Percentiles rank a stretch among this genome's conserved stretches.
phyloP scores from a whole-genome alignment of 2,329 filamentous ascomycete species.

The Hypoxylon sp. region DNA sequence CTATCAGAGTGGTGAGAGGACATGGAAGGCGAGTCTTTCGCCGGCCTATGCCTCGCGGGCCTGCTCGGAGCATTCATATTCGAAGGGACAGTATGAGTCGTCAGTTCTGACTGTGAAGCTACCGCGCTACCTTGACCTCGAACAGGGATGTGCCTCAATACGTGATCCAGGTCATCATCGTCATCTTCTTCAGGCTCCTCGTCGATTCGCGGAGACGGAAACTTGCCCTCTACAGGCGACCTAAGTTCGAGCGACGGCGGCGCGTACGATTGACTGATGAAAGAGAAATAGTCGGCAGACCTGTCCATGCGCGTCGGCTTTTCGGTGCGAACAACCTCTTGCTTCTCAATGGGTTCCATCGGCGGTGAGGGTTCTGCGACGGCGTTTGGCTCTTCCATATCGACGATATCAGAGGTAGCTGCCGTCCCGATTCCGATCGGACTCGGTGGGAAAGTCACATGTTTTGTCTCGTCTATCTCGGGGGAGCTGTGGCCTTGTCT shows the following conservation, averaged over 20 bases:
- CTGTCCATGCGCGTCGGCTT: slow-evolving; percentile 32
- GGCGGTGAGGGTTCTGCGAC: slow-evolving; percentile 4
- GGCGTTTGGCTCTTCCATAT: slow-evolving; percentile 2
- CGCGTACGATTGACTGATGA: slow-evolving; percentile 44
- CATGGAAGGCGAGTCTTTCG: slow-evolving; percentile 39
- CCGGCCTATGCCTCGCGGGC: slow-evolving; percentile 20
- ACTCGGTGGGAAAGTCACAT: slow-evolving; percentile 26
- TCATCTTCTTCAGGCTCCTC: slow-evolving; percentile 35
- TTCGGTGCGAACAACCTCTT: neutral
- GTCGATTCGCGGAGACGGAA: slow-evolving; percentile 32
- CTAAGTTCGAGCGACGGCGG: slow-evolving; percentile 42
- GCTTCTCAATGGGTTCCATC: neutral
- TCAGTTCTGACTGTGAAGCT: slow-evolving; percentile 5
- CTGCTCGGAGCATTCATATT: slow-evolving; percentile 19
- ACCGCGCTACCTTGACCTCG: slow-evolving; percentile 19
- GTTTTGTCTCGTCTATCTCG: slow-evolving; percentile 18
- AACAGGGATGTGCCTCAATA: slow-evolving; percentile 15
- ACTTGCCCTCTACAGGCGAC: slow-evolving; percentile 33
- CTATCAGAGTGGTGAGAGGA: slow-evolving; percentile 43
- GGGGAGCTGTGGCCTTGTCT: slow-evolving; percentile 25
- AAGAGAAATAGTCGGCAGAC: slow-evolving; percentile 44
- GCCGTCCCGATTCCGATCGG: slow-evolving; percentile 31
- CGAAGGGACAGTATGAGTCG: slow-evolving; percentile 4
- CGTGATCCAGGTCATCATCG: slow-evolving; percentile 32
- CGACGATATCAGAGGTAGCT: slow-evolving; percentile 12